phyloP scores from a whole-genome alignment of 768 basidiomycete species.

The Cyclocybe cylindracea region DNA sequence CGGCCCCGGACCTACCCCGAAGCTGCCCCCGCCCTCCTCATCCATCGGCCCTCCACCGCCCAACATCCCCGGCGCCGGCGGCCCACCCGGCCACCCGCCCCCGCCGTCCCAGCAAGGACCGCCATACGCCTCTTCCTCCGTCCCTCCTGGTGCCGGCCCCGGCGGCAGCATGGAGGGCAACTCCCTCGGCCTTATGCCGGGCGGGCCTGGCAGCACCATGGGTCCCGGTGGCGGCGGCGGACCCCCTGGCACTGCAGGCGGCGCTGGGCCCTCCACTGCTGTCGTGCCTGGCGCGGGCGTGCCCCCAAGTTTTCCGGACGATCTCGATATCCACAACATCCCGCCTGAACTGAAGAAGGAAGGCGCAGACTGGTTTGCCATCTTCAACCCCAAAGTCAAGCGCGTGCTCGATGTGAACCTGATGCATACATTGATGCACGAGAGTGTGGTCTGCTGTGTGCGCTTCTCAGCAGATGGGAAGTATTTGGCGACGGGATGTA shows the following conservation, averaged over 20 bases:
- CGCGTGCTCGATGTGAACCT: constrained; percentile 75
- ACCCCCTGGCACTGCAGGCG: background rate
- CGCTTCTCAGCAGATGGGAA: constrained; percentile 94
- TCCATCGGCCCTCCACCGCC: constrained; percentile 20
- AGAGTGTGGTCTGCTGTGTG: constrained; percentile 86
- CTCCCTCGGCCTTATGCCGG: constrained; percentile 18
- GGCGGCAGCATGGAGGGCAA: constrained; percentile 16
- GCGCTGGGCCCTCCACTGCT: background rate
- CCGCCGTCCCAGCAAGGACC: constrained; percentile 7
- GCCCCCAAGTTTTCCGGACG: constrained; percentile 44
- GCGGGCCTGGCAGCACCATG: background rate
- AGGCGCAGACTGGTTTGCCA: constrained; percentile 85
- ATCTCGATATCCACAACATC: constrained; percentile 36
- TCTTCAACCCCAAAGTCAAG: constrained; percentile 84
- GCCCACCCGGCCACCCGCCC: constrained; percentile 22
- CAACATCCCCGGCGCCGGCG: constrained; percentile 1
- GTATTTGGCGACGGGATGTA: constrained; percentile 93
- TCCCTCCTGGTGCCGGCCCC: constrained; percentile 2
- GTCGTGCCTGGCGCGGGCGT: background rate
- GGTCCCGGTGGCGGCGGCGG: background rate
- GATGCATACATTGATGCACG: constrained; percentile 88
- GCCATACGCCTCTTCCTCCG: background rate
- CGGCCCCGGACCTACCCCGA: constrained; percentile 37
- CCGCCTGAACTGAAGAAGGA: constrained; percentile 67
- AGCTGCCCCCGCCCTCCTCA: constrained; percentile 35